Evolutionary conservation across 768 basidiomycete species (phyloP).

Genomic region (Amanita inopinata): DNA sequence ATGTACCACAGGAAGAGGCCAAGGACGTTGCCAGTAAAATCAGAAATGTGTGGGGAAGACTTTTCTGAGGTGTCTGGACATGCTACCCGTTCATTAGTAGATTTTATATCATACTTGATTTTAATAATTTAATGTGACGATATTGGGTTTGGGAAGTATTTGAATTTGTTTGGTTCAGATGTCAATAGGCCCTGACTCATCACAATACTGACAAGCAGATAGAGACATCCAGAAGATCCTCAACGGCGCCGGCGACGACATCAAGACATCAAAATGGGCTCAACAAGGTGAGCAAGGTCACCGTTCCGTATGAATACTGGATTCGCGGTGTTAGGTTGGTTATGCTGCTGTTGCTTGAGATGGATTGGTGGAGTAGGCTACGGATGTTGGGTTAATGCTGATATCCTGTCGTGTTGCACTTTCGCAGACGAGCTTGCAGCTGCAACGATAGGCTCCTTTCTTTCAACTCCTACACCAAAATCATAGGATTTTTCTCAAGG

Average conservation of each 20-base stretch:
- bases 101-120: neutral
- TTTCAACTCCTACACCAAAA: too few relatives aligned
- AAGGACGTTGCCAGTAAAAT: neutral
- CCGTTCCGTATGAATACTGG: slow-evolving; percentile 5
- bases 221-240: slow-evolving; percentile 26
- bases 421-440: too few relatives aligned
- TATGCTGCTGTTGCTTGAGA: neutral
- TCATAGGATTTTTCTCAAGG: too few relatives aligned
- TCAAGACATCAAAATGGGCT: slow-evolving; percentile 62
- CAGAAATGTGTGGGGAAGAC: neutral
- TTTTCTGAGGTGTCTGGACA: neutral
- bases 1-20: neutral
- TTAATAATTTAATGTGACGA: too few relatives aligned
- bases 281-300: slow-evolving; percentile 56
- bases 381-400: slow-evolving; percentile 18
- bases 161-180: slow-evolving; percentile 24
- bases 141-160: slow-evolving; percentile 11
- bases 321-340: slow-evolving; percentile 7
- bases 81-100: neutral
- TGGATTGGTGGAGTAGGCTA: slow-evolving; percentile 34
- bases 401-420: slow-evolving; percentile 1
- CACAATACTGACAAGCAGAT: slow-evolving; percentile 17
- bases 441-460: too few relatives aligned
- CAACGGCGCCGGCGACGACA: slow-evolving; percentile 34
- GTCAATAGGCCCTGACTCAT: slow-evolving; percentile 15